These are phyloP conservation scores for Metarhizium album DNA, from an alignment of 2,329 filamentous ascomycete genomes.

Conservation along the genomic window DNA sequence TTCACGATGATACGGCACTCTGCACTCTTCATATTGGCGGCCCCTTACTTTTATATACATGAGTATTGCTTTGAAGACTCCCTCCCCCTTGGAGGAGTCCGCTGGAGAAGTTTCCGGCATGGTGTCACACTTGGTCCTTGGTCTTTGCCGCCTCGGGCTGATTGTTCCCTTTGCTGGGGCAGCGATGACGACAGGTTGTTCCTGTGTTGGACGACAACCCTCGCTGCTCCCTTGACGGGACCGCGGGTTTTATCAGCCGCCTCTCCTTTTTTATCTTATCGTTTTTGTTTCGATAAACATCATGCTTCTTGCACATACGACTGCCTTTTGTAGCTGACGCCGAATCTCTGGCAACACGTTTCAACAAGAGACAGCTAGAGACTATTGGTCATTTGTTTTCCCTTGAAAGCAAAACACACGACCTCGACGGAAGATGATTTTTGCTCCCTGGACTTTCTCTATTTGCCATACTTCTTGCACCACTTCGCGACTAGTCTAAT, in stretches of 20 bases:
- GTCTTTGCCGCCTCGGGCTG: background rate
- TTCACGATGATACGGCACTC: slow-evolving; percentile 24
- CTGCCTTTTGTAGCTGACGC: background rate
- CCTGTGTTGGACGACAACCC: background rate
- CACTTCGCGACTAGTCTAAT: slow-evolving; percentile 1
- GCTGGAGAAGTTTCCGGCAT: background rate
- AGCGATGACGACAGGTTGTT: background rate
- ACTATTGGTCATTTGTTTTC: background rate
- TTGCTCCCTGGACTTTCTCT: background rate
- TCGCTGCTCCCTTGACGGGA: background rate
- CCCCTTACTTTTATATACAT: slow-evolving; percentile 1
- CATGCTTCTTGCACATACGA: slow-evolving; percentile 3
- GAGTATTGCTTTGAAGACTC: slow-evolving; percentile 1
- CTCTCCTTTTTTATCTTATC: background rate
- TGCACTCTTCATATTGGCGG: background rate
- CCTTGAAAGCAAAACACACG: background rate
- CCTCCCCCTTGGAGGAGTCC: background rate
- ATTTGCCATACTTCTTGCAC: background rate
- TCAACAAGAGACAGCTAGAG: background rate
- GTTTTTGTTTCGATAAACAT: slow-evolving; percentile 6
- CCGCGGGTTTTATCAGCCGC: background rate
- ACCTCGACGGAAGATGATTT: background rate
- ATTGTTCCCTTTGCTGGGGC: background rate
- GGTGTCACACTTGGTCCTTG: background rate
- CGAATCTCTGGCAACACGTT: background rate